Evolutionary conservation across 345 rosid genomes (phyloP).

Genomic region (Heritiera littoralis): DNA sequence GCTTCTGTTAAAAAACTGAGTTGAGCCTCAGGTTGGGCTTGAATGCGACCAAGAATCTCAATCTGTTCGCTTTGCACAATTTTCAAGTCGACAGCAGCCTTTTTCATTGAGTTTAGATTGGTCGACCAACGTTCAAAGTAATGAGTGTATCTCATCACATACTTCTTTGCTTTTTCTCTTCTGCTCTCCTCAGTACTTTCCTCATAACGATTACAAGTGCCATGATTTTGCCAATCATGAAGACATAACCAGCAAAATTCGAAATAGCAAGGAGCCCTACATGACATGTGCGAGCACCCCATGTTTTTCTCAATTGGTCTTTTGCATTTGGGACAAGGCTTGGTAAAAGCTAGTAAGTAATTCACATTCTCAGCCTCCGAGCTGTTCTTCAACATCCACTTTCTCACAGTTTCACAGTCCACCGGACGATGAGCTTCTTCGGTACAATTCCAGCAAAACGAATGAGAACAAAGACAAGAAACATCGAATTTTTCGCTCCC

Average conservation of each 20-base stretch:
- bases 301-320: conserved; percentile 37
- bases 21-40: neutral
- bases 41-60: conserved; percentile 8
- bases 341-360: conserved; percentile 28
- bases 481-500: conserved; percentile 28
- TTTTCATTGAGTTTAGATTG: conserved; percentile 27
- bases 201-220: neutral
- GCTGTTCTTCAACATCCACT: conserved; percentile 36
- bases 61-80: neutral
- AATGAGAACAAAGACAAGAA: conserved; percentile 27
- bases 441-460: conserved; percentile 29
- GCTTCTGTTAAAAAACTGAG: conserved; percentile 33
- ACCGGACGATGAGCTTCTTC: conserved; percentile 31
- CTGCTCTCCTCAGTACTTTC: neutral
- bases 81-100: conserved; percentile 20
- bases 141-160: conserved; percentile 28
- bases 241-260: conserved; percentile 47
- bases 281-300: conserved; percentile 38
- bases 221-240: neutral
- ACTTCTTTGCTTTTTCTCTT: conserved; percentile 12
- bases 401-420: conserved; percentile 38
- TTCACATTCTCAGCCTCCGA: conserved; percentile 36
- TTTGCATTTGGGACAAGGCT: conserved; percentile 47
- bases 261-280: conserved; percentile 21
- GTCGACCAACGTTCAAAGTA: conserved; percentile 44